Evolutionary conservation across 169 alveolate genomes (phyloP).

Genomic region (Eimeria tenella): DNA sequence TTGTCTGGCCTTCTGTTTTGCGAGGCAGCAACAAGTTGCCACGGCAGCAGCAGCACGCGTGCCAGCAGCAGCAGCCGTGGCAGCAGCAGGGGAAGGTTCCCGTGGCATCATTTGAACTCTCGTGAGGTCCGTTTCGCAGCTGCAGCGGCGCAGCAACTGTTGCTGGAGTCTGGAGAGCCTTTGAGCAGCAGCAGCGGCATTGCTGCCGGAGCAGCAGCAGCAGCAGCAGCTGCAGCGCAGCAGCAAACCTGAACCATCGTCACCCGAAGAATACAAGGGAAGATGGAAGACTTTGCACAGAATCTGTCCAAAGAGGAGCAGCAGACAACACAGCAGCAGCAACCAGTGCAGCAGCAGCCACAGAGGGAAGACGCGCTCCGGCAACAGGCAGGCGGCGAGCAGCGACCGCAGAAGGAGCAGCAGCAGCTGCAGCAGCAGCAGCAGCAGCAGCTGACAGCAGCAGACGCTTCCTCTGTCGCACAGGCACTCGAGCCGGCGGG

Average conservation of each 20-base stretch:
- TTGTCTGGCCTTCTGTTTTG: neutral
- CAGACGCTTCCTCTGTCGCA: neutral
- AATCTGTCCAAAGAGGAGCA: neutral
- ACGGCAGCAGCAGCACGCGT: neutral
- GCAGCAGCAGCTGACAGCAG: constrained; percentile 6
- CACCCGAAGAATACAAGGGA: neutral
- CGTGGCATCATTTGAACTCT: neutral
- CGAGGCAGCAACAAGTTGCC: neutral
- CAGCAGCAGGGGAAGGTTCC: neutral
- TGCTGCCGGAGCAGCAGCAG: constrained; percentile 29
- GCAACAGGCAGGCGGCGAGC: neutral
- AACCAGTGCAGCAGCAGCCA: neutral
- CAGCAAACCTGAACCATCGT: neutral
- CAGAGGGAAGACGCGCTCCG: neutral
- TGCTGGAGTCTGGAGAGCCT: neutral
- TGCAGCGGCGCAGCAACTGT: constrained; percentile 12
- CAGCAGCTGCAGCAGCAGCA: neutral
- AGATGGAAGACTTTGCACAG: neutral
- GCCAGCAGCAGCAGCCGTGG: constrained; percentile 2
- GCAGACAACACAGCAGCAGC: neutral
- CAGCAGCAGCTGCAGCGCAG: constrained; percentile 9
- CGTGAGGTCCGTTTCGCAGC: neutral
- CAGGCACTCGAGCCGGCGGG: too few relatives aligned
- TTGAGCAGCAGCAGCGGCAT: neutral
- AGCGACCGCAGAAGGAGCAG: neutral